Evolutionary conservation across 1,284 basidiomycete genomes (phyloP).

Genomic region (Tilletia walkeri): DNA sequence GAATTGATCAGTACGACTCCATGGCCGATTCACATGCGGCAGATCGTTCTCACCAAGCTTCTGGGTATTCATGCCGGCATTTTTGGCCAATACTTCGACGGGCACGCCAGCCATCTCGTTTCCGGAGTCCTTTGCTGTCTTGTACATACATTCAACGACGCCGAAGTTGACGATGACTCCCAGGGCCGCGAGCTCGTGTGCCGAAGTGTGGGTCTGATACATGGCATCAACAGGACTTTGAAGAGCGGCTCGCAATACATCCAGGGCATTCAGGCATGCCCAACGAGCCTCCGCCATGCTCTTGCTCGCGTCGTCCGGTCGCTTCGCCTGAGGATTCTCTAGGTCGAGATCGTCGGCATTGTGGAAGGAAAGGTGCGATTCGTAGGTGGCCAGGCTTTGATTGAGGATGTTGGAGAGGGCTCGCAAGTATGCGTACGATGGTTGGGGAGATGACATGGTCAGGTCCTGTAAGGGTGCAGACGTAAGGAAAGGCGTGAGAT

Average conservation of each 20-base stretch:
- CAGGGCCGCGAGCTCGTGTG: not conserved
- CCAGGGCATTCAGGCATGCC: constrained; percentile 10
- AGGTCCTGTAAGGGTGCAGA: not conserved
- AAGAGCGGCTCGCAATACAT: not conserved
- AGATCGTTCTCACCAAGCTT: not conserved
- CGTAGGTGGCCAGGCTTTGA: not conserved
- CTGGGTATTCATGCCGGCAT: not conserved
- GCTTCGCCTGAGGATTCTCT: not conserved
- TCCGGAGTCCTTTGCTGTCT: not conserved
- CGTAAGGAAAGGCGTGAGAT: no score
- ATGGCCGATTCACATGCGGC: no score
- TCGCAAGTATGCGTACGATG: not conserved
- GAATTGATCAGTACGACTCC: not conserved
- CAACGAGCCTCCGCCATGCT: constrained; percentile 12
- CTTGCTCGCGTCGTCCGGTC: constrained; percentile 11
- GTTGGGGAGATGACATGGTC: not conserved
- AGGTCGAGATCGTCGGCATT: not conserved
- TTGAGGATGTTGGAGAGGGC: not conserved
- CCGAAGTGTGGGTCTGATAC: constrained; percentile 8
- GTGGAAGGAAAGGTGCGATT: not conserved
- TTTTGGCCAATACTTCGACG: not conserved
- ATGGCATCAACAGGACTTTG: constrained; percentile 11
- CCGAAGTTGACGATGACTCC: not conserved
- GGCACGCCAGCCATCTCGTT: not conserved
- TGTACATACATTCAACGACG: not conserved